Conservation (phyloP, 2,329 filamentous ascomycete species). For the Alternaria ventricosa region DNA sequence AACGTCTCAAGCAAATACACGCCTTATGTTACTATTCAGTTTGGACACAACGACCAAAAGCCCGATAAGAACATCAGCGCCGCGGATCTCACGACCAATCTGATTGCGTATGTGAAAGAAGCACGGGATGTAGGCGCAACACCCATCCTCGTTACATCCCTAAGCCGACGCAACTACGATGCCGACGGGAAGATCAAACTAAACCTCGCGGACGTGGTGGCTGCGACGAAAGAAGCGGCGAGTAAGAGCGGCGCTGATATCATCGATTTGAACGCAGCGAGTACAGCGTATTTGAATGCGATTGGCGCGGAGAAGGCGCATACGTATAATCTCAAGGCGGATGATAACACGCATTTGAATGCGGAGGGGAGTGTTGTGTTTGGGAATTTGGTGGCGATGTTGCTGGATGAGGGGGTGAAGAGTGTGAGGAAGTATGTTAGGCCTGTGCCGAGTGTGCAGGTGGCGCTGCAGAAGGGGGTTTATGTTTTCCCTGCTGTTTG, state of each 20-base stretch:
- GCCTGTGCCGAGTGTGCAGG: conserved; percentile 15
- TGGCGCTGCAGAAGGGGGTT: conserved; percentile 16
- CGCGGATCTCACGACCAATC: conserved; percentile 57
- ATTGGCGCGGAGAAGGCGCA: conserved; percentile 58
- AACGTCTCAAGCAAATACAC: conserved; percentile 45
- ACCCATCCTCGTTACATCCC: conserved; percentile 60
- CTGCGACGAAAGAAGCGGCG: conserved; percentile 57
- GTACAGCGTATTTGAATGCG: conserved; percentile 57
- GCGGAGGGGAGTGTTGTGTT: conserved; percentile 30
- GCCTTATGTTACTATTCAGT: conserved; percentile 63
- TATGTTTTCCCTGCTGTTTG: conserved; percentile 18
- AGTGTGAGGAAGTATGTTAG: conserved; percentile 19
- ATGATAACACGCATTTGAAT: conserved; percentile 32
- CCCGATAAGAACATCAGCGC: conserved; percentile 53
- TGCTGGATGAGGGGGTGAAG: conserved; percentile 18
- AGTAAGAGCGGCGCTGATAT: conserved; percentile 44
- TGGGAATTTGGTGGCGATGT: conserved; percentile 26
- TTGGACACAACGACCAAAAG: conserved; percentile 68
- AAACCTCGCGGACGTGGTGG: conserved; percentile 55
- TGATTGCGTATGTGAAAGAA: conserved; percentile 52
- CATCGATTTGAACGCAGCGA: conserved; percentile 62
- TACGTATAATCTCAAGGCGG: conserved; percentile 54
- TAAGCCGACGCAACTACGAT: conserved; percentile 58
- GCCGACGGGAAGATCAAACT: conserved; percentile 50
- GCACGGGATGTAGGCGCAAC: conserved; percentile 37